Evolutionary conservation across 129 eudicot species (phyloP).

Genomic region (Dittrichia graveolens): DNA sequence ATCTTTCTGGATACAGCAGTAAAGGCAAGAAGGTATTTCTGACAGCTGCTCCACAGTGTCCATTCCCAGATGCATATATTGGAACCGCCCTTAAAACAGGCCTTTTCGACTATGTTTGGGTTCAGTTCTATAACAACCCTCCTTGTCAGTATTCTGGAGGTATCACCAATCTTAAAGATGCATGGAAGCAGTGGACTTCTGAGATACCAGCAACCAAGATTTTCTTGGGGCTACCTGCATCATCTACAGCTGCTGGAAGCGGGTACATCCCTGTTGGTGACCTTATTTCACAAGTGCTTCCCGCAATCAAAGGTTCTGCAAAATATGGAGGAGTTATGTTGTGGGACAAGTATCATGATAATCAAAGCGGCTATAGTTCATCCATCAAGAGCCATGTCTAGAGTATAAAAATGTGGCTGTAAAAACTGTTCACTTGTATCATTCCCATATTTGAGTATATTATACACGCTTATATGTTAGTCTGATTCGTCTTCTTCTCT

Average conservation of each 20-base stretch:
- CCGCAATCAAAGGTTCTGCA: slow-evolving; percentile 28
- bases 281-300: slow-evolving; percentile 39
- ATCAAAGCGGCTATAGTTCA: slow-evolving; percentile 38
- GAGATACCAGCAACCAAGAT: slow-evolving; percentile 30
- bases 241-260: slow-evolving; percentile 43
- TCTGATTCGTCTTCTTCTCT: neutral
- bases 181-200: slow-evolving; percentile 44
- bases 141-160: slow-evolving; percentile 38
- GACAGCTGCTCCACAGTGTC: slow-evolving; percentile 49
- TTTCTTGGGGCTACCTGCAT: slow-evolving; percentile 49
- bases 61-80: slow-evolving; percentile 38
- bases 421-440: neutral
- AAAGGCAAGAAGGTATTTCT: slow-evolving; percentile 34
- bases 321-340: slow-evolving; percentile 45
- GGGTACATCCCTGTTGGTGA: slow-evolving; percentile 37
- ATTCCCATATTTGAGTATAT: neutral
- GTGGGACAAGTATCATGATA: slow-evolving; percentile 41
- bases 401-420: neutral
- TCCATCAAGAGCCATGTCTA: slow-evolving; percentile 37
- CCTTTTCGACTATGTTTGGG: slow-evolving; percentile 36
- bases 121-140: slow-evolving; percentile 39
- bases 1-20: slow-evolving; percentile 24
- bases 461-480: slow-evolving; percentile 1
- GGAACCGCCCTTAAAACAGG: slow-evolving; percentile 45
- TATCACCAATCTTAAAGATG: slow-evolving; percentile 19